These are phyloP conservation scores for Aspergillus sp. DNA, from an alignment of 2,329 filamentous ascomycete species.

Conservation along the genomic window DNA sequence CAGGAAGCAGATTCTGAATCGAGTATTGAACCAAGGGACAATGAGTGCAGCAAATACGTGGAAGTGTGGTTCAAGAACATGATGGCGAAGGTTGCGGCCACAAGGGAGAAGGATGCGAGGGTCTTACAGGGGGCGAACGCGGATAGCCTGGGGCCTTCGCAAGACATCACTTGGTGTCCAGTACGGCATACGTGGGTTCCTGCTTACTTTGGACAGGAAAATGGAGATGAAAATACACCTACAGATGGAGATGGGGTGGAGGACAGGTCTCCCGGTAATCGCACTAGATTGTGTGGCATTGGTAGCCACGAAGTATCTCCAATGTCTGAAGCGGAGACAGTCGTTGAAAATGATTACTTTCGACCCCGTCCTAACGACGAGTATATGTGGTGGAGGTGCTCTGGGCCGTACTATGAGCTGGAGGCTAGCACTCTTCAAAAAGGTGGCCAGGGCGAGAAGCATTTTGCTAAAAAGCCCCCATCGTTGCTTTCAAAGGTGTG, in stretches of 20 bases:
- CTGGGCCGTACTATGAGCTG: constrained; percentile 2
- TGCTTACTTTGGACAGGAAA: background rate
- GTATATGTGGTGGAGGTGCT: constrained; percentile 2
- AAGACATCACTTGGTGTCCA: background rate
- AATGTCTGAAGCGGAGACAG: background rate
- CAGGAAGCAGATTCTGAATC: background rate
- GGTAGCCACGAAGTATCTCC: background rate
- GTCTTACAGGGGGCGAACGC: background rate
- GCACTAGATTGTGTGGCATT: background rate
- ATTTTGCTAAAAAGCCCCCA: constrained; percentile 10
- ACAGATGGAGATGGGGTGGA: background rate
- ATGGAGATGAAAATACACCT: background rate
- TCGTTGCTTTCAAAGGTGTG: constrained; percentile 18
- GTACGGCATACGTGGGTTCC: background rate
- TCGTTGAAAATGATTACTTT: background rate
- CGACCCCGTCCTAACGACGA: background rate
- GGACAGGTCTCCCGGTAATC: background rate
- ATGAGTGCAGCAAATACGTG: background rate
- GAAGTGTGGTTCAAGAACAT: constrained; percentile 19
- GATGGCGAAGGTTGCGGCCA: constrained; percentile 8
- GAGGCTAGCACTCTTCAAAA: background rate
- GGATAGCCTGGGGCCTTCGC: background rate
- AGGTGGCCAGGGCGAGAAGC: background rate
- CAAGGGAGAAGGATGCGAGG: constrained; percentile 1
- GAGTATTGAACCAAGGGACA: background rate